phyloP scores from a whole-genome alignment of 2,329 filamentous ascomycete species.

The Trichoderma sp. region DNA sequence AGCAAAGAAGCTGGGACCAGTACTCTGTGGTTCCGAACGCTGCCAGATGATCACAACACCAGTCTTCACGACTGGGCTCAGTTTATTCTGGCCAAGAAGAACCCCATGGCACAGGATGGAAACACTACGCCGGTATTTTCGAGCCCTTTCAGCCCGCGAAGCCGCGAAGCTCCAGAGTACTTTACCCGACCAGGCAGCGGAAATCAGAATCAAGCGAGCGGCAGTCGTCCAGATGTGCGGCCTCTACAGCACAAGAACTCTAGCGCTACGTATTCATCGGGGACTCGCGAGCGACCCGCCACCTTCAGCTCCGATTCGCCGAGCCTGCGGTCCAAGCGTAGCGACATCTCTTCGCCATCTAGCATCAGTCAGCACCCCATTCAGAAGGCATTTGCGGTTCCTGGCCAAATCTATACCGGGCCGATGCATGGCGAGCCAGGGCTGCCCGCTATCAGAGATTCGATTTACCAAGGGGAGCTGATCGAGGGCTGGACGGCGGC shows the following conservation, averaged over 20 bases:
- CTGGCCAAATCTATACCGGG: slow-evolving; percentile 52
- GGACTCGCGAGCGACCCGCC: slow-evolving; percentile 49
- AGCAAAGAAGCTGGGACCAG: slow-evolving; percentile 52
- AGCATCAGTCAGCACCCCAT: slow-evolving; percentile 47
- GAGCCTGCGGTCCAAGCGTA: slow-evolving; percentile 62
- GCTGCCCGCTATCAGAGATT: slow-evolving; percentile 51
- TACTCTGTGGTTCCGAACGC: slow-evolving; percentile 58
- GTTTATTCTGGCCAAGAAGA: slow-evolving; percentile 50
- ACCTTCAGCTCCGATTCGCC: slow-evolving; percentile 60
- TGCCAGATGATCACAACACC: slow-evolving; percentile 52
- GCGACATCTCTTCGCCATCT: slow-evolving; percentile 62
- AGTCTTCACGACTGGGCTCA: slow-evolving; percentile 62
- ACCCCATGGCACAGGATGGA: slow-evolving; percentile 52
- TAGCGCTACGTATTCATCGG: slow-evolving; percentile 49
- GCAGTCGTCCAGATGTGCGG: slow-evolving; percentile 30
- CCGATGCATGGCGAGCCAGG: slow-evolving; percentile 57
- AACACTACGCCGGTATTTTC: slow-evolving; percentile 56
- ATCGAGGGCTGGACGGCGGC: slow-evolving; percentile 63
- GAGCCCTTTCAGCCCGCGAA: slow-evolving; percentile 51
- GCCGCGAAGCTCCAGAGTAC: slow-evolving; percentile 45
- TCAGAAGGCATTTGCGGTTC: slow-evolving; percentile 41
- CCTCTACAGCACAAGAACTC: slow-evolving; percentile 51
- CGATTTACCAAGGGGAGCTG: slow-evolving; percentile 56
- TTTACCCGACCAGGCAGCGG: slow-evolving; percentile 48
- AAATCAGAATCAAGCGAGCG: slow-evolving; percentile 39